These are phyloP conservation scores for Botrytis fragariae DNA, from an alignment of 2,329 filamentous ascomycete genomes.

Conservation along the genomic window DNA sequence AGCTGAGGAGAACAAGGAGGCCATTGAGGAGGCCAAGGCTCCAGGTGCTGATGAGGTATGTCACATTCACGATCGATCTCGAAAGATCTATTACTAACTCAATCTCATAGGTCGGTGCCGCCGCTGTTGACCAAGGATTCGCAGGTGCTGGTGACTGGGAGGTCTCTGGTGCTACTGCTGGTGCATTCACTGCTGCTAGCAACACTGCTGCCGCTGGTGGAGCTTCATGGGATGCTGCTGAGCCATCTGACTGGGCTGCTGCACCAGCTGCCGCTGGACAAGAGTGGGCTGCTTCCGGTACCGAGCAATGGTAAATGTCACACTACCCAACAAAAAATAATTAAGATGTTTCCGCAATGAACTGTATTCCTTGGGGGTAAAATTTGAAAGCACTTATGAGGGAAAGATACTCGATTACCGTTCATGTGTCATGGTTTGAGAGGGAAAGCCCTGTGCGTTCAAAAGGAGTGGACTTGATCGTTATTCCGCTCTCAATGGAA, in stretches of 20 bases:
- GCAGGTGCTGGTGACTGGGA: constrained; percentile 74
- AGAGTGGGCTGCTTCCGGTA: constrained; percentile 55
- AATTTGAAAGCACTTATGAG: constrained; percentile 85
- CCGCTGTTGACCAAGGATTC: constrained; percentile 77
- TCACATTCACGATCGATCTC: no score
- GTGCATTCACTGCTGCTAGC: constrained; percentile 55
- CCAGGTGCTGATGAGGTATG: constrained; percentile 69
- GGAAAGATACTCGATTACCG: constrained; percentile 89
- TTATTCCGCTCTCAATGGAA: constrained; percentile 23
- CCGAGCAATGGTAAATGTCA: constrained; percentile 38
- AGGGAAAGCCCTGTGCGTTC: constrained; percentile 98
- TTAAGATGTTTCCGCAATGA: constrained; percentile 26
- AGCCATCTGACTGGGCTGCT: constrained; percentile 48
- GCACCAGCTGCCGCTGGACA: constrained; percentile 45
- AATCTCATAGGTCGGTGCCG: constrained; percentile 56
- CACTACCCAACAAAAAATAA: constrained; percentile 25
- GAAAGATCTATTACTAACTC: constrained; percentile 8
- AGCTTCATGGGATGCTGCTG: constrained; percentile 60
- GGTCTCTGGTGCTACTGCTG: constrained; percentile 62
- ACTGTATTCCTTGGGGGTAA: constrained; percentile 42
- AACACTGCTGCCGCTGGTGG: constrained; percentile 60
- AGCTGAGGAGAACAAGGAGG: constrained; percentile 98
- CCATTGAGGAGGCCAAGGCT: constrained; percentile 84
- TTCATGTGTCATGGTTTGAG: constrained; percentile 46
- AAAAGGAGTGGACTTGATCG: constrained; percentile 44